A percentile compares a stretch with the other conserved stretches of the same genome.
Evolutionary conservation across 164 flowering plant species (phyloP).

Genomic region (Cinnamomum micranthum): DNA sequence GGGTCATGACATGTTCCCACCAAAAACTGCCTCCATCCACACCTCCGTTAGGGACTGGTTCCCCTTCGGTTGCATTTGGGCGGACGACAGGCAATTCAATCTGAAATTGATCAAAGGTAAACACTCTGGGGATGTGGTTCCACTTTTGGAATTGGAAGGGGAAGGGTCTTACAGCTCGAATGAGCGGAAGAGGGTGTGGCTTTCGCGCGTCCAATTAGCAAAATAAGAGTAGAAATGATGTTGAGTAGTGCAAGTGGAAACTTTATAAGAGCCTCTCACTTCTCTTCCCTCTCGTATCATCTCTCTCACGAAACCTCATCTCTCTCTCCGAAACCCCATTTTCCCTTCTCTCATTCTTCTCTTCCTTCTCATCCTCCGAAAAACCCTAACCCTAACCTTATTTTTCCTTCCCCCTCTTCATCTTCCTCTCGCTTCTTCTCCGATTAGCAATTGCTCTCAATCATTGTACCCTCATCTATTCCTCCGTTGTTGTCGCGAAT

Average conservation of each 20-base stretch:
- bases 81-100: neutral
- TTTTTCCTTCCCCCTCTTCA: neutral
- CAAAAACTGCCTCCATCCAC: conserved; percentile 47
- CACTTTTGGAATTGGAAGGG: neutral
- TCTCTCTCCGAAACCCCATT: neutral
- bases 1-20: too few species aligned
- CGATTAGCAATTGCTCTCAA: conserved; percentile 33
- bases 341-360: neutral
- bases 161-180: neutral
- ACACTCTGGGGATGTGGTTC: neutral
- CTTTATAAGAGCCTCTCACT: neutral
- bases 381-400: conserved; percentile 3
- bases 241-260: neutral
- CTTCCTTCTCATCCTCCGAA: neutral
- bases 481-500: conserved; percentile 47
- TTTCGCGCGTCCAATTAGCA: too few species aligned
- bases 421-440: neutral
- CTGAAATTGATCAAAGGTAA: too few species aligned
- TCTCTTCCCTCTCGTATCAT: too few species aligned
- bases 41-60: conserved; percentile 35
- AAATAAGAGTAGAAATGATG: neutral
- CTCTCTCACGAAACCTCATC: neutral
- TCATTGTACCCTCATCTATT: conserved; percentile 30
- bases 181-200: too few species aligned
- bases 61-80: conserved; percentile 44